Conservation (phyloP, 108 stramenopile genomes). For the Schizochytrium sp. region DNA sequence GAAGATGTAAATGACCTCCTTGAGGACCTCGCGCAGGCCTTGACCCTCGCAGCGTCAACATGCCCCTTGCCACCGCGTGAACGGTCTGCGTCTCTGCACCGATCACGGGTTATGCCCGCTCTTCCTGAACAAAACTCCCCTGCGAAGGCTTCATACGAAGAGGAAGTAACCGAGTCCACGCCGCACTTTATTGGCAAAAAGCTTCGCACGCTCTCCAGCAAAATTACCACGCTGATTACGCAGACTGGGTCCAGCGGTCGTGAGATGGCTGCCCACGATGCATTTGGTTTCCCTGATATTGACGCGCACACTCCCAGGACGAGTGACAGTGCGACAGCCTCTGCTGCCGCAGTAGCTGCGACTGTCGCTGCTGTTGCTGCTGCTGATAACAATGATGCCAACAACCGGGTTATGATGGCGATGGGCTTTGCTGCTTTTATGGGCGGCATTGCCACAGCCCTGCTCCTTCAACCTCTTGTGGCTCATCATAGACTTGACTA, state of each 20-base stretch:
- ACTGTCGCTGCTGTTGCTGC: conserved; percentile 11
- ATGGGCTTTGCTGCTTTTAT: conserved; percentile 11
- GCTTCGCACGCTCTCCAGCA: conserved; percentile 28
- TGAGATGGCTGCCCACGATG: background rate
- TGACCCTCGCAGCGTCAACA: conserved; percentile 46
- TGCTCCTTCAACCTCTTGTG: conserved; percentile 1
- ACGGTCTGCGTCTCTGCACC: conserved; percentile 33
- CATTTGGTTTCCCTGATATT: background rate
- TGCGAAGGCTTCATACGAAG: background rate
- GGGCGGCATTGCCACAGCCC: background rate
- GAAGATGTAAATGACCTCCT: conserved; percentile 74
- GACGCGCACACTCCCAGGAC: background rate
- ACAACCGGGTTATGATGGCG: background rate
- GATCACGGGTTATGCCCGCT: background rate
- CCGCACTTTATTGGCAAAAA: background rate
- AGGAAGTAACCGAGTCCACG: background rate
- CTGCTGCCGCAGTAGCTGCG: background rate
- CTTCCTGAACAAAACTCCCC: background rate
- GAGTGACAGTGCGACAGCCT: background rate
- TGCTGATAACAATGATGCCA: conserved; percentile 20
- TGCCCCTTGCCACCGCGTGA: conserved; percentile 6
- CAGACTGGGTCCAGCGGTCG: background rate
- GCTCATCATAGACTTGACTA: background rate
- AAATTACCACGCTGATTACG: conserved; percentile 6
- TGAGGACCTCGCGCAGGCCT: conserved; percentile 70